Evolutionary conservation across 306 rosid species (phyloP), one percentile per base, ranked within the genome.

Genomic region (Benincasa hispida): DNA sequence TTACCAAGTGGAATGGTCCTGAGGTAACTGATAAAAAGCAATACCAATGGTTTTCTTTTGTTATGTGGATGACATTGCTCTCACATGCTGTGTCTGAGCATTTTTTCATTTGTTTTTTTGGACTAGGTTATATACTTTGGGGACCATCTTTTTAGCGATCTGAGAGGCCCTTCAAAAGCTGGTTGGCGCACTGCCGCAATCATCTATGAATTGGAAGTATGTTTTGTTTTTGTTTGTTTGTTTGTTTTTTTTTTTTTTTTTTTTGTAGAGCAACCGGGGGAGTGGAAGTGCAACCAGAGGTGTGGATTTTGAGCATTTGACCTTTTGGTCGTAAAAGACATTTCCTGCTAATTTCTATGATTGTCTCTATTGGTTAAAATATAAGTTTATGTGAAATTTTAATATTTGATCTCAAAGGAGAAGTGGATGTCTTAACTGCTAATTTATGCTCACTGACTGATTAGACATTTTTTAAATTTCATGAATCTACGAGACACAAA

Each of bases 101-200:
- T 41, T 15, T 10, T 59, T 18, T 62, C n/a, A 39, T 76, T 72
- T 72, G 42, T 42, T 19, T 32, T 57, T 50, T 75, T 84, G 68
- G 69, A 79, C 62, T 50, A 94, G 98, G 98, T 94, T 80, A 94
- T 94, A 84, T 94, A 94, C 88, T 94, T 94, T 85, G 98, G 98
- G 69, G 98, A 94, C 81, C 98, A 94, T 82, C 91, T 94, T 53
- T 94, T 94, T 72, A 91, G 98, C 2, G 98, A 94, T 83, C 87
- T 94, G 85, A 94, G 97, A 84, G 98, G 94, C 3, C 98, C 97
- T 68, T 88, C 94, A 68, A 94, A 91, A 88, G 96, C 97, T 82
- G 98, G 98, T 79, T 94, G 98, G 98, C 98, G 93, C 76, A 94
- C 98, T 78, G 98, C 93, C 53, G 98, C 98, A 51, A 85, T 94